phyloP scores from a whole-genome alignment of 2,329 filamentous ascomycete genomes.

The Neospermospora avenae region DNA sequence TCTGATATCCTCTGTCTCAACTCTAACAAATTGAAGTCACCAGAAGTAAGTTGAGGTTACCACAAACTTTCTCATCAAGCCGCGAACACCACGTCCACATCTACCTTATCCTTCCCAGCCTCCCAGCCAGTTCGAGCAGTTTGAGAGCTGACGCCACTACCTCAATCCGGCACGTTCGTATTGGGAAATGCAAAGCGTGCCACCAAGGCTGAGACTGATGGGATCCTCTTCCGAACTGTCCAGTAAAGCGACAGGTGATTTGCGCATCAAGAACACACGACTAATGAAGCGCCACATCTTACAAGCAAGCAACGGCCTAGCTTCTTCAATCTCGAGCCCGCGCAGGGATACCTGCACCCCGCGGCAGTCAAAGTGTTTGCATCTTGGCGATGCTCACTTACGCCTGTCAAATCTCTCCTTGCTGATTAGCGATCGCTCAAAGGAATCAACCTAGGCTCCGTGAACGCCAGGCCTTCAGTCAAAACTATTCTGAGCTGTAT shows the following conservation, averaged over 20 bases:
- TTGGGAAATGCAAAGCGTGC: conserved; percentile 5
- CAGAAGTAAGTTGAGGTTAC: neutral
- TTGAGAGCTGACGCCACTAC: neutral
- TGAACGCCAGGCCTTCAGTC: neutral
- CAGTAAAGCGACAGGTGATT: neutral
- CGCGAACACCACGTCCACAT: neutral
- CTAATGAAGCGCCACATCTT: neutral
- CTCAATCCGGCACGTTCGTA: neutral
- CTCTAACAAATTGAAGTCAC: neutral
- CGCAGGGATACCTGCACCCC: neutral
- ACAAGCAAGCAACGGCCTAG: neutral
- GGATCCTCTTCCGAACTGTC: neutral
- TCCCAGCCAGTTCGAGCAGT: neutral
- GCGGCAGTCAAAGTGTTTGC: neutral
- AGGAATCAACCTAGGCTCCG: neutral
- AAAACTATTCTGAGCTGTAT: no score
- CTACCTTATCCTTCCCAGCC: neutral
- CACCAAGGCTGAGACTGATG: neutral
- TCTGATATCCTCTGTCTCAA: no score
- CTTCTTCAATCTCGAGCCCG: neutral
- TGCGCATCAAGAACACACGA: neutral
- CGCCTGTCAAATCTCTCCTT: neutral
- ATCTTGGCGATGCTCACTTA: neutral
- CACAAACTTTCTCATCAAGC: neutral
- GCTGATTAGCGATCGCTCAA: neutral